Evolutionary conservation across 2,329 filamentous ascomycete genomes (phyloP).

Genomic region (Leptographium procerum): DNA sequence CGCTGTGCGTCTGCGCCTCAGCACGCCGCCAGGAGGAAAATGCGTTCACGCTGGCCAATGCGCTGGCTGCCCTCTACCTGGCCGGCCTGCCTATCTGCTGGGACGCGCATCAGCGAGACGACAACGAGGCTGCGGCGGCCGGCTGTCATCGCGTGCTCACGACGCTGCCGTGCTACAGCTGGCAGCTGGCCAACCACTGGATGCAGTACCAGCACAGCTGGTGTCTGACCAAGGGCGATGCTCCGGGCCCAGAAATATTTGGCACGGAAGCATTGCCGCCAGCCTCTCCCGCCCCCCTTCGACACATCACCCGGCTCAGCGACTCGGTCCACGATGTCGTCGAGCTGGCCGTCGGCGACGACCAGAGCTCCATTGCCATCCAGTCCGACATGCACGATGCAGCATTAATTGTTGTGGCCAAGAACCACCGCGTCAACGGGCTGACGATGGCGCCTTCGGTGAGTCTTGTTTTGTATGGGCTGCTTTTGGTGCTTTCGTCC

Average conservation of each 20-base stretch:
- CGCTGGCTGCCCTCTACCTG: constrained; percentile 46
- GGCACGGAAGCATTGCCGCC: too few species aligned
- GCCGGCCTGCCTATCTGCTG: constrained; percentile 56
- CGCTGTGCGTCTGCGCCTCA: constrained; percentile 45
- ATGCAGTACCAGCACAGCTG: constrained; percentile 56
- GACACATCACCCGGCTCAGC: constrained; percentile 18
- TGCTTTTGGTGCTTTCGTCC: not conserved
- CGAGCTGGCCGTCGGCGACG: not conserved
- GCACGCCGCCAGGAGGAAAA: constrained; percentile 50
- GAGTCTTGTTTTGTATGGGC: not conserved
- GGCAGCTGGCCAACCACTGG: constrained; percentile 64
- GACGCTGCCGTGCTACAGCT: constrained; percentile 56
- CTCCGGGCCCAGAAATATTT: too few species aligned
- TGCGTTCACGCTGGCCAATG: constrained; percentile 52
- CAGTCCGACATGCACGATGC: not conserved
- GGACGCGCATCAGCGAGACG: constrained; percentile 54
- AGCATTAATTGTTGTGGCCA: not conserved
- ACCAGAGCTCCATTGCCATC: not conserved
- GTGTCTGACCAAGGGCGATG: constrained; percentile 49
- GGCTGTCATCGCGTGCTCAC: constrained; percentile 44
- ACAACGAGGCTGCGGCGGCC: constrained; percentile 23
- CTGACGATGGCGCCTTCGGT: not conserved
- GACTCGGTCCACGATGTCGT: not conserved
- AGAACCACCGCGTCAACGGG: not conserved
- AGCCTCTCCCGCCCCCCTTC: constrained; percentile 21